Evolutionary conservation across 1,284 basidiomycete genomes (phyloP).

Genomic region (Spongiforma sp.): DNA sequence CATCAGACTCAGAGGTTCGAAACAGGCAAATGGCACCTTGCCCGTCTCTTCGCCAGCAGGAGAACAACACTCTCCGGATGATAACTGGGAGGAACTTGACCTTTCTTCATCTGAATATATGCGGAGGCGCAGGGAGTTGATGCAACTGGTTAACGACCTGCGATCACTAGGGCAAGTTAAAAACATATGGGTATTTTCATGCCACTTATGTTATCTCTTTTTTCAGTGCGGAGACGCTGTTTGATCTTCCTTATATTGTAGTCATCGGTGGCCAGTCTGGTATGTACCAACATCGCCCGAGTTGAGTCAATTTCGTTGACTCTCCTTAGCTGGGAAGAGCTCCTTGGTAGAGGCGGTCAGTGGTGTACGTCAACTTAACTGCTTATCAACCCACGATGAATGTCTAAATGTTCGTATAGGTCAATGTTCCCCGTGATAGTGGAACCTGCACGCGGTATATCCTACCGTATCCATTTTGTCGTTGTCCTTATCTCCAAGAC

Average conservation of each 20-base stretch:
- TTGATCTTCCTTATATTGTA: constrained; percentile 56
- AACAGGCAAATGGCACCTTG: neutral
- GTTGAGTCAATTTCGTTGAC: neutral
- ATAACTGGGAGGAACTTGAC: constrained; percentile 15
- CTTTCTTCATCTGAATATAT: constrained; percentile 49
- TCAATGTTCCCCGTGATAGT: constrained; percentile 61
- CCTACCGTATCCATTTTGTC: neutral
- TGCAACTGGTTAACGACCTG: constrained; percentile 51
- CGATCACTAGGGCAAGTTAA: constrained; percentile 48
- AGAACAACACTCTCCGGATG: constrained; percentile 16
- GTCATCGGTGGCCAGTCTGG: constrained; percentile 69
- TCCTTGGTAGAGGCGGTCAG: constrained; percentile 64
- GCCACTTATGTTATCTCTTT: constrained; percentile 2
- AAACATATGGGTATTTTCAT: neutral
- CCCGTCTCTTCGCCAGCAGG: neutral
- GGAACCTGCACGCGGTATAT: constrained; percentile 62
- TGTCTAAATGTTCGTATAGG: constrained; percentile 40
- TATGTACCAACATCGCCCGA: constrained; percentile 26
- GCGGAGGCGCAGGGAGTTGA: constrained; percentile 47
- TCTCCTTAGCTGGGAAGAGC: constrained; percentile 56
- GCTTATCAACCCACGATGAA: neutral
- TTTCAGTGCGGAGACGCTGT: constrained; percentile 44
- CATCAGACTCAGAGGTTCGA: neutral
- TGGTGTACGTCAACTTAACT: constrained; percentile 44
- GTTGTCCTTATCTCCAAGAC: constrained; percentile 2